A percentile compares a stretch with the other conserved stretches of the same genome.
These are phyloP conservation scores for Myxozyma monticola DNA, from an alignment of 805 yeast species.

Conservation along the genomic window DNA sequence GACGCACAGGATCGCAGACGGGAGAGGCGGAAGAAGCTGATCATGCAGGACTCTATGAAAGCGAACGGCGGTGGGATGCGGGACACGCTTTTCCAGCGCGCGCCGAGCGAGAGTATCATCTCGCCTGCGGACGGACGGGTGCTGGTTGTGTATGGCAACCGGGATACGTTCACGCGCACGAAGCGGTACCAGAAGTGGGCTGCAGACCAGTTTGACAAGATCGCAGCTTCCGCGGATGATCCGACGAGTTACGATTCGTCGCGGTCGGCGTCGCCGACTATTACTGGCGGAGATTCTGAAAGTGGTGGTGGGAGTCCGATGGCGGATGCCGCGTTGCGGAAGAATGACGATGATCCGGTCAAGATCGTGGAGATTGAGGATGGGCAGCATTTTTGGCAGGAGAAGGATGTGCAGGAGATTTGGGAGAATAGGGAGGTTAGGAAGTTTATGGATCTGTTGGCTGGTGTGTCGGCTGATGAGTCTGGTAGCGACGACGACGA, in stretches of 20 bases:
- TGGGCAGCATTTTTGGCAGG: constrained; percentile 18
- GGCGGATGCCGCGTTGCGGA: background rate
- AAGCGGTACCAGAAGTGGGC: constrained; percentile 17
- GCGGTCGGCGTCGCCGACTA: background rate
- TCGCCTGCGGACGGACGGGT: constrained; percentile 13
- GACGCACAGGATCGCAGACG: background rate
- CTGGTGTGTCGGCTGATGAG: background rate
- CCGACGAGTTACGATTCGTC: background rate
- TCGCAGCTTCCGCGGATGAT: constrained; percentile 3
- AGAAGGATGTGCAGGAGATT: constrained; percentile 7
- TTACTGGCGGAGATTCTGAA: too few species aligned
- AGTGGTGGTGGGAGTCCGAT: background rate
- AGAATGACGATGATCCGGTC: background rate
- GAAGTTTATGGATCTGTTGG: constrained; percentile 7
- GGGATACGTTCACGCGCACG: constrained; percentile 16
- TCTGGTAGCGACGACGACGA: constrained; percentile 2
- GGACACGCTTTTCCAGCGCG: constrained; percentile 1
- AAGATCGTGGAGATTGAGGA: constrained; percentile 9
- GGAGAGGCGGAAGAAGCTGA: background rate
- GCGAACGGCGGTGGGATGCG: background rate
- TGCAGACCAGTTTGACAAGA: constrained; percentile 2
- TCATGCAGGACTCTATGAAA: background rate
- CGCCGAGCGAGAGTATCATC: background rate
- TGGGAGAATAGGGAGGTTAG: constrained; percentile 10
- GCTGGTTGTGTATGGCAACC: constrained; percentile 19